Percentiles rank a stretch among this genome's conserved stretches.
These are phyloP conservation scores for Populus hybrid DNA, from an alignment of 441 rosid species.

Conservation along the genomic window DNA sequence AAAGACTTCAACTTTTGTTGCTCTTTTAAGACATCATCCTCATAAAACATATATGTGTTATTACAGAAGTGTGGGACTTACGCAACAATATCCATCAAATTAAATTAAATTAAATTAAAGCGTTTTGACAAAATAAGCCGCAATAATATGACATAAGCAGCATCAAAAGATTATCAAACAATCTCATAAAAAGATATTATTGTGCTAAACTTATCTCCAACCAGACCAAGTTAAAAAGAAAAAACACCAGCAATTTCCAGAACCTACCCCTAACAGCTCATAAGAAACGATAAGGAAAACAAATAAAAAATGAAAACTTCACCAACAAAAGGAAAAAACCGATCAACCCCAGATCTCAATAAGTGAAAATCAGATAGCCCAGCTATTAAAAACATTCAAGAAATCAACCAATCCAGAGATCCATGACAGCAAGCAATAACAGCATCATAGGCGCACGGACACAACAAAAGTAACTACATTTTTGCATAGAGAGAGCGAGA, in stretches of 20 bases:
- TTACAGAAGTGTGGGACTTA: not conserved
- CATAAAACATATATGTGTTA: not conserved
- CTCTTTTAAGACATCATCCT: too few relatives aligned
- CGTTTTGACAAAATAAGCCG: not conserved
- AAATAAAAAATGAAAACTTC: constrained; percentile 2
- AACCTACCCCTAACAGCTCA: constrained; percentile 1
- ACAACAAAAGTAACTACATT: not conserved
- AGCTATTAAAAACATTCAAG: not conserved
- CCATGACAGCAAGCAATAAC: not conserved
- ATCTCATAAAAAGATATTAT: not conserved
- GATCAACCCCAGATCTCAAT: constrained; percentile 30
- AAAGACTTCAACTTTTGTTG: not conserved
- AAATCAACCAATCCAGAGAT: constrained; percentile 5
- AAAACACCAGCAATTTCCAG: not conserved
- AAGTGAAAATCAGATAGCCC: not conserved
- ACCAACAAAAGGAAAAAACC: not conserved
- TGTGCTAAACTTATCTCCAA: not conserved
- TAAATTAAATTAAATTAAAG: not conserved
- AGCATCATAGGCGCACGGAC: not conserved
- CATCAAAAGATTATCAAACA: not conserved
- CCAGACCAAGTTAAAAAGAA: not conserved
- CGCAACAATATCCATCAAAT: too few relatives aligned
- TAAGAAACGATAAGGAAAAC: not conserved
- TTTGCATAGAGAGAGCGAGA: not conserved
- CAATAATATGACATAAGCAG: not conserved